Evolutionary conservation across 2,329 filamentous ascomycete genomes (phyloP), one percentile per base, ranked within the genome.

Genomic region (Sporothrix globosa): DNA sequence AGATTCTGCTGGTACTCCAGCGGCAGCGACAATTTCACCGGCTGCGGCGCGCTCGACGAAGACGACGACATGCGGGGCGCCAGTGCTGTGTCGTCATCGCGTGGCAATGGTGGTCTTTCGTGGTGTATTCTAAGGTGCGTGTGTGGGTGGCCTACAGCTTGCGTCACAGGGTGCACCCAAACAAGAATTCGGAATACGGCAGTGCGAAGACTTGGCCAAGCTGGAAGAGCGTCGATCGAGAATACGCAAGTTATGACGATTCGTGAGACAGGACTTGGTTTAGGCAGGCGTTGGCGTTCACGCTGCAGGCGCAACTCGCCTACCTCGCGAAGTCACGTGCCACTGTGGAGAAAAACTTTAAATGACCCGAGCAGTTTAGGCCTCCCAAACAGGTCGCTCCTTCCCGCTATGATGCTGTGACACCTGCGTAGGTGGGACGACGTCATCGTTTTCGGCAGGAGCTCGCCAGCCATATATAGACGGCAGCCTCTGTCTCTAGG

Each of bases 1-100:
- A 98, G 88, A 77, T 92, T 91, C 83, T 98, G 94, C 83, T 99
- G 96, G 80, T 96, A 99, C 85, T 93, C 85, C 76, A 92, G 84
- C 74, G 92, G 92, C 73, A 95, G 85, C 73, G 92, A 94, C 74
- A 95, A 87, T 83, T 93, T 93, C 82, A 95, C 91, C 72, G 91
- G 90, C 80, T 89, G 87, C 74, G 85, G 82, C 73, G 84, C 82
- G 84, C 83, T 83, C 76, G 70, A 68, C 60, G 63, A 58, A 52
- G 77, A 83, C 75, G 82, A 79, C 81, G 84, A 85, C 85, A 87
- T 87, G 79, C 79, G 78, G 80, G 52, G 50, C 48, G 54, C 44
- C 48, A 34, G 14, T 48, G 65, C 46, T 24, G 34, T 24, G 67
- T 48, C 46, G 53, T 69, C 70, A 72, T 70, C 60, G 69, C 48